Evolutionary conservation across 2,329 filamentous ascomycete species (phyloP).

Genomic region (Penicillium sp.): DNA sequence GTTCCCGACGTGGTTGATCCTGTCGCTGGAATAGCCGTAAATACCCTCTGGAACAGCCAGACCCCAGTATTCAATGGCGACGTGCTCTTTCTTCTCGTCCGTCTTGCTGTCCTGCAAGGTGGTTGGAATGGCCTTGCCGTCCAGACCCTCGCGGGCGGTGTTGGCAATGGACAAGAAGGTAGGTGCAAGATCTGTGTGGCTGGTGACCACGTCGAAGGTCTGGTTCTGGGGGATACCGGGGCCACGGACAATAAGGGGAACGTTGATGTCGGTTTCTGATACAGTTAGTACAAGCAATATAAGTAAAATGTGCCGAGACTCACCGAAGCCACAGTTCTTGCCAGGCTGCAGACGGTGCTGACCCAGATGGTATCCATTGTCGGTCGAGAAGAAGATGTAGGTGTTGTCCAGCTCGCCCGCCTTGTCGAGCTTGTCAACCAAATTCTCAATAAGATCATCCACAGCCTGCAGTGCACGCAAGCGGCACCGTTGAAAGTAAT

Average conservation of each 20-base stretch:
- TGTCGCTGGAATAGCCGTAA: conserved; percentile 27
- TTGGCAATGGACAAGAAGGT: conserved; percentile 52
- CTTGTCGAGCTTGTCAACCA: conserved; percentile 44
- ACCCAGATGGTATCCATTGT: conserved; percentile 61
- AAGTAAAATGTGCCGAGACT: conserved; percentile 16
- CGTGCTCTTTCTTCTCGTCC: conserved; percentile 49
- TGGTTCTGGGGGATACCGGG: conserved; percentile 51
- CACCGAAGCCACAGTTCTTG: conserved; percentile 57
- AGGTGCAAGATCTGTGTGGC: conserved; percentile 63
- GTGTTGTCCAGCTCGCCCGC: conserved; percentile 49
- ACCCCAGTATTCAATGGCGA: conserved; percentile 60
- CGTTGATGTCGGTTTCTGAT: conserved; percentile 50
- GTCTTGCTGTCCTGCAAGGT: conserved; percentile 26
- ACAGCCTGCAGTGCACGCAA: conserved; percentile 53
- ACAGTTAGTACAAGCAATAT: background rate
- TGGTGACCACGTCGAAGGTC: conserved; percentile 51
- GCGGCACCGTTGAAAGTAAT: conserved; percentile 51
- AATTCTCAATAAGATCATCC: conserved; percentile 51
- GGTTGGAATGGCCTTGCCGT: conserved; percentile 53
- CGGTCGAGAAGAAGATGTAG: conserved; percentile 58
- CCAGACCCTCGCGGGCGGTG: conserved; percentile 50
- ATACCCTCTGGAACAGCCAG: conserved; percentile 28
- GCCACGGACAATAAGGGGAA: conserved; percentile 59
- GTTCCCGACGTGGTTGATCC: conserved; percentile 13
- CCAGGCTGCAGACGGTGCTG: conserved; percentile 58